These are phyloP conservation scores for Epichloe hybrida DNA, from an alignment of 2,329 filamentous ascomycete genomes.

Conservation along the genomic window DNA sequence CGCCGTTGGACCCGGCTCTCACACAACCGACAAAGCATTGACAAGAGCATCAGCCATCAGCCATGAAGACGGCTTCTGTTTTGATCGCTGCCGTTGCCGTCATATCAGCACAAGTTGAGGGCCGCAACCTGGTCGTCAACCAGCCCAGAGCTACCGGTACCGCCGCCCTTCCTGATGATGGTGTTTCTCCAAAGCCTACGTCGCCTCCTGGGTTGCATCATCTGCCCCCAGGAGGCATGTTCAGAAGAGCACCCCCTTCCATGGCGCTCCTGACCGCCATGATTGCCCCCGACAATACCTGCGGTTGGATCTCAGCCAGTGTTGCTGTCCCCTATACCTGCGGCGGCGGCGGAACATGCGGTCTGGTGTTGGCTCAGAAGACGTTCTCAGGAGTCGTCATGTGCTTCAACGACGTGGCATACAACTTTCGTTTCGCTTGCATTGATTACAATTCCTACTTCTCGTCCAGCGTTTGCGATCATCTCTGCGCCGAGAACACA, in stretches of 20 bases:
- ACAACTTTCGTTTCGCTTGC: conserved; percentile 23
- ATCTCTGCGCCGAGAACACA: conserved; percentile 25
- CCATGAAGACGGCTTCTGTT: conserved; percentile 16
- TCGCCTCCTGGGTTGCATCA: conserved; percentile 22
- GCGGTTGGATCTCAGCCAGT: conserved; percentile 32
- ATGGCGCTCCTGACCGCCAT: conserved; percentile 13
- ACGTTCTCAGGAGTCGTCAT: conserved; percentile 23
- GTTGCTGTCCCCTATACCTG: conserved; percentile 28
- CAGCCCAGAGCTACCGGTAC: conserved; percentile 21
- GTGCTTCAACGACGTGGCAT: conserved; percentile 26
- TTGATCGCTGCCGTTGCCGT: conserved; percentile 10
- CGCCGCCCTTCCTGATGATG: conserved; percentile 20
- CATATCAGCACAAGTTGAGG: conserved; percentile 14
- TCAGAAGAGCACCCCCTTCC: not conserved
- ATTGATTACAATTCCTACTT: conserved; percentile 23
- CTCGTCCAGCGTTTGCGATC: conserved; percentile 24
- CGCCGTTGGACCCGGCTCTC: not conserved
- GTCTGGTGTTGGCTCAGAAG: conserved; percentile 22
- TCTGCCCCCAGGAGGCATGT: conserved; percentile 10
- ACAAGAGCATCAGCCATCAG: conserved; percentile 6
- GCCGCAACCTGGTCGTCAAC: conserved; percentile 10
- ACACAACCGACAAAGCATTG: not conserved
- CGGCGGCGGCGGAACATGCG: conserved; percentile 21
- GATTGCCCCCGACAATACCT: conserved; percentile 35
- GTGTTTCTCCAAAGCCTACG: conserved; percentile 28